Base-by-base conservation (phyloP, 2,329 filamentous ascomycete species). In the Talaromyces sp. region DNA sequence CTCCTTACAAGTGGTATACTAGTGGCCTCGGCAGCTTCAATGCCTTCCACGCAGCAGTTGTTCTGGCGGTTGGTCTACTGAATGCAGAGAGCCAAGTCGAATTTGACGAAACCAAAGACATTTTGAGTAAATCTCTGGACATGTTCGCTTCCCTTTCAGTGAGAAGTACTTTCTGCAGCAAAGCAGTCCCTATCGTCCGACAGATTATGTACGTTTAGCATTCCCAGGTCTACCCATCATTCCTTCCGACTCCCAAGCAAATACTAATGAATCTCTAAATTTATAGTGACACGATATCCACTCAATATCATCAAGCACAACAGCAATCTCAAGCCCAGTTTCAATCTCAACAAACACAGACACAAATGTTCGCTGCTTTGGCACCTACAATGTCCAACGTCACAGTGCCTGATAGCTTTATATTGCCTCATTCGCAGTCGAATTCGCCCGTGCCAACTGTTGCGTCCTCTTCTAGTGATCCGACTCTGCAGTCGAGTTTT, bases 1-100 rank as follows among this genome's bases (percentile, higher is more conserved):
- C 64, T 4, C 66, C 69, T 1, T 76, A 74, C 51, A 70, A 65
- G 54, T 76, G 73, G 73, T 76, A 74, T 49, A 72, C 67, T 22
- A 67, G 69, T 24, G 70, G 70, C 2, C 55, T 73, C 2, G 73
- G 71, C 5, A 73, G 70, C 47, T 76, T 75, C 52, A 71, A 75
- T 35, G 70, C 73, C 1, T 75, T 76, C 52, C 72, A 75, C 40
- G 72, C 70, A 1, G 71, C 72, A 5, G 65, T 74, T 1, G 66
- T 70, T 5, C 51, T 73, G 2, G 62, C 65, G 5, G 52, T 64
- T 3, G 63, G 68, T 16, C 53, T 72, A 6, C 60, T 68, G 45
- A 62, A 65, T 27, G 63, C 67, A 0, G 64, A 70, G 17, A 63
- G 52, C 45, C 57, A 62, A 10, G 51, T 55, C 24, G 69, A 73